These are phyloP conservation scores for Calocybe indica DNA, from an alignment of 768 basidiomycete genomes.

Conservation along the genomic window DNA sequence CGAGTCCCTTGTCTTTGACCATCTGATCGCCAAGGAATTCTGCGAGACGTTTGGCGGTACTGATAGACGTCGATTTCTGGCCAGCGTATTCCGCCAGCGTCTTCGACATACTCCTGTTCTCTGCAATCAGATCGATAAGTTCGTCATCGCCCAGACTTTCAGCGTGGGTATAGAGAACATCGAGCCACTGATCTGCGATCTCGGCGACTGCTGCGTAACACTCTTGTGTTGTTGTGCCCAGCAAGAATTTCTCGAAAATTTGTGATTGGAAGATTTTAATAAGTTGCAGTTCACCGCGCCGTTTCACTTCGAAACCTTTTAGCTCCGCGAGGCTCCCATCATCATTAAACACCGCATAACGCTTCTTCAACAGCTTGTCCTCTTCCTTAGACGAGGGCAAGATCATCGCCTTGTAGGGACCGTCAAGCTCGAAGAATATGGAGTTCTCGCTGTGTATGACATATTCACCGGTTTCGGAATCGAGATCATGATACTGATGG, in stretches of 20 bases:
- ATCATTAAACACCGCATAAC: conserved; percentile 98
- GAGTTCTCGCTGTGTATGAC: conserved; percentile 90
- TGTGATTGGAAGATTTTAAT: conserved; percentile 99
- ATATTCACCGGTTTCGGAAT: conserved; percentile 82
- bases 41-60: conserved; percentile 88
- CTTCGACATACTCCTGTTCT: conserved; percentile 96
- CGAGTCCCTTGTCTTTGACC: conserved; percentile 99
- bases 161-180: conserved; percentile 85
- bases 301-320: conserved; percentile 98
- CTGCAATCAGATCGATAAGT: conserved; percentile 94
- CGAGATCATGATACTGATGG: conserved; percentile 93
- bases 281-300: conserved; percentile 93
- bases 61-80: conserved; percentile 98
- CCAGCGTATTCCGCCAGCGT: conserved; percentile 93
- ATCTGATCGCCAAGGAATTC: conserved; percentile 97
- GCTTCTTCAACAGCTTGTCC: conserved; percentile 96
- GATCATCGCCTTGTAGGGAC: conserved; percentile 99
- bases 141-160: conserved; percentile 87
- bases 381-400: conserved; percentile 98
- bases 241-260: conserved; percentile 95
- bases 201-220: conserved; percentile 93
- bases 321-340: conserved; percentile 96
- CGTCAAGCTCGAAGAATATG: conserved; percentile 99
- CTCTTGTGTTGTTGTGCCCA: conserved; percentile 89
- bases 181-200: conserved; percentile 95